Evolutionary conservation across 2,329 filamentous ascomycete species (phyloP), one percentile per base, ranked within the genome.

Genomic region (Colletotrichum sublineola): DNA sequence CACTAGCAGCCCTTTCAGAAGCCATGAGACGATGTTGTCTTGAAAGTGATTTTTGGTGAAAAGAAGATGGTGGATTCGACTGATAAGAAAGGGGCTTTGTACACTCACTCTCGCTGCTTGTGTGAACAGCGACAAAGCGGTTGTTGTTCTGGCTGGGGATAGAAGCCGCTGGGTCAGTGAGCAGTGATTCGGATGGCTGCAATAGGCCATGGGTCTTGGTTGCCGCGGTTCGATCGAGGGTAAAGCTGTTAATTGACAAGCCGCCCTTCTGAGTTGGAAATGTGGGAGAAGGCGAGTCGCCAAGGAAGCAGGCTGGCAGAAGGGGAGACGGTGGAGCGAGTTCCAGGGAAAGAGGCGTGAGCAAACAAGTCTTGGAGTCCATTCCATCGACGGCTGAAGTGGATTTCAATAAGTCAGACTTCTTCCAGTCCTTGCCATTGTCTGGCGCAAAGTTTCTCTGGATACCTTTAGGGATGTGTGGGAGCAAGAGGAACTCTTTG

Each of bases 401-500:
- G 8, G 50, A 38, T 56, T 36, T 61, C 56, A 60, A 42, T 18
- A 61, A 64, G 29, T 67, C 66, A n/a, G 42, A 63, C 14, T 36
- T 63, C 15, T 58, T 66, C 40, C 63, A 66, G 29, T 66, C 31
- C 33, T 48, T 61, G 63, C 55, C 70, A 73, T 63, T 42, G 38
- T 65, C 40, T 1, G 60, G 66, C 12, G 65, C 52, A 48, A 73
- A 65, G 60, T 65, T 67, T 67, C 71, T 71, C 40, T 63, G 46
- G 63, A 81, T 78, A 18, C 15, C 68, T 3, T 74, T 31, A 3
- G 82, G 82, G 15, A 82, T 75, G 58, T 66, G 72, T 1, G 82
- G 81, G 8, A 83, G 67, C n/a, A 84, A 76, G 7, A 83, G 67
- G 56, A 84, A 83, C 44, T 79, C 79, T 48, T 83, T 82, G 57